These are phyloP conservation scores for Rutidosis leptorrhynchoides DNA, from an alignment of 129 eudicot species.

Conservation along the genomic window DNA sequence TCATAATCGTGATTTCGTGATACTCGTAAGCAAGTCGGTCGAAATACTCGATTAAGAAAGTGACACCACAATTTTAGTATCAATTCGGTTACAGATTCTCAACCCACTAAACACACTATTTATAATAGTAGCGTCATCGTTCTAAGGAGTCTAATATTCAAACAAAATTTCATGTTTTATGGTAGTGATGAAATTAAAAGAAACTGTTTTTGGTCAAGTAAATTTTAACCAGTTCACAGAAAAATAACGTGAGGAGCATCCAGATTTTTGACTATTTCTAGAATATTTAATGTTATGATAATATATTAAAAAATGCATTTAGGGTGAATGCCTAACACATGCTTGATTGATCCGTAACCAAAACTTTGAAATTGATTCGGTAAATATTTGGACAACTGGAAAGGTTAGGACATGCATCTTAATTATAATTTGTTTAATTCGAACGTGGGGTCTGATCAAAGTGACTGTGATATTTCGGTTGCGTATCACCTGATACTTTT, in stretches of 20 bases:
- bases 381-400: background rate
- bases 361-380: background rate
- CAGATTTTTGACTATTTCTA: background rate
- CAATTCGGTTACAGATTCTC: no score
- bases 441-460: background rate
- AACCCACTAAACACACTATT: no score
- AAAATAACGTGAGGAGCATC: background rate
- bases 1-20: no score
- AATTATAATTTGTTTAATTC: background rate
- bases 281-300: no score
- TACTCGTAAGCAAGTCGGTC: no score
- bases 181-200: background rate
- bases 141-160: background rate
- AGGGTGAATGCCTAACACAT: background rate
- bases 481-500: background rate
- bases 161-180: background rate
- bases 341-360: background rate
- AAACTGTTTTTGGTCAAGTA: background rate
- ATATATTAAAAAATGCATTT: background rate
- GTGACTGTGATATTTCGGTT: background rate
- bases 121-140: background rate
- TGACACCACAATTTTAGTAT: no score
- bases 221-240: background rate
- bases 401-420: background rate
- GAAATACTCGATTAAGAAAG: no score